phyloP scores from a whole-genome alignment of 2,329 filamentous ascomycete genomes.

The Aureobasidium sp. region DNA sequence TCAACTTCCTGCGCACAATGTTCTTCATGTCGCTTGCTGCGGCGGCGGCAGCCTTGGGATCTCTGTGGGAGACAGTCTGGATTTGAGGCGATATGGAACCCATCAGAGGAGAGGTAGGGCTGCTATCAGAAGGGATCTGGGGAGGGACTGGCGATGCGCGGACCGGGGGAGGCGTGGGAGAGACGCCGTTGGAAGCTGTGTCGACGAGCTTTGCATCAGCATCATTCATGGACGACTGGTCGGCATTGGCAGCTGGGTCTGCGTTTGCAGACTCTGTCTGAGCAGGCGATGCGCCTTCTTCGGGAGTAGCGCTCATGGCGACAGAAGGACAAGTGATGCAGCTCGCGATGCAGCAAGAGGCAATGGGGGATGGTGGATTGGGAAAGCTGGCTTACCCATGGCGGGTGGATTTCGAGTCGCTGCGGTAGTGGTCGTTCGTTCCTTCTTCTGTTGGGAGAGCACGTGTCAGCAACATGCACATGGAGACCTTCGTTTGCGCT shows the following conservation, averaged over 20 bases:
- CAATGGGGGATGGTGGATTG: background rate
- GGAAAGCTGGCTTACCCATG: slow-evolving; percentile 13
- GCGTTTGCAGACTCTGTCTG: background rate
- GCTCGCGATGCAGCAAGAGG: background rate
- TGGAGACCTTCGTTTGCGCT: background rate
- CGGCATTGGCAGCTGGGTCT: background rate
- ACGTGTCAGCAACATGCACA: slow-evolving; percentile 9
- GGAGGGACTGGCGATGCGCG: slow-evolving; percentile 39
- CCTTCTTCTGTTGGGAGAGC: slow-evolving; percentile 5
- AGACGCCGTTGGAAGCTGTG: slow-evolving; percentile 37
- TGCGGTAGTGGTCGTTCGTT: background rate
- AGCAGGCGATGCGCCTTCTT: slow-evolving; percentile 2
- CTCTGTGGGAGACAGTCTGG: slow-evolving; percentile 56
- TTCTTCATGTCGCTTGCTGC: slow-evolving; percentile 60
- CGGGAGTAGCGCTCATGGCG: slow-evolving; percentile 4
- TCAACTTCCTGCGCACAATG: slow-evolving; percentile 96
- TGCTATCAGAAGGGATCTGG: slow-evolving; percentile 38
- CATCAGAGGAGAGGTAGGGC: slow-evolving; percentile 47
- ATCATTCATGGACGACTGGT: slow-evolving; percentile 6
- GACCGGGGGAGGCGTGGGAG: slow-evolving; percentile 33
- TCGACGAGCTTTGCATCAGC: slow-evolving; percentile 13
- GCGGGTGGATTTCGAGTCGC: background rate
- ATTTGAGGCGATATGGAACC: slow-evolving; percentile 32
- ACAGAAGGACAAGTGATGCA: background rate
- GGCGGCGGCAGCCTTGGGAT: slow-evolving; percentile 49